Base-by-base conservation (phyloP, 345 rosid genomes). In the Gossypium ekmanianum region DNA sequence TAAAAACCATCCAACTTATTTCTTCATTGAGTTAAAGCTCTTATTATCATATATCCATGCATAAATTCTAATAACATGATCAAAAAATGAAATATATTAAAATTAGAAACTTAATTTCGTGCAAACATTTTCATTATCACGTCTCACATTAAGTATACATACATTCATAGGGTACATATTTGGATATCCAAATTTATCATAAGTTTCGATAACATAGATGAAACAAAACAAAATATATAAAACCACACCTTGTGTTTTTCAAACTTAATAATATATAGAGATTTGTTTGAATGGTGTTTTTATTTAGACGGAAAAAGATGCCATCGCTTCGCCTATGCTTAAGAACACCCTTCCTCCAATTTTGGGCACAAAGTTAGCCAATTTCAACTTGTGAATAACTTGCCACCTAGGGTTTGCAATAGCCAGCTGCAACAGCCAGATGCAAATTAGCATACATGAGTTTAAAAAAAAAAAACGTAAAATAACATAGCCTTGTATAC, bases 361-460 rank as follows among this genome's bases (percentile, higher is more conserved):
- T 80, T 80, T 87, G 51, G 47, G 77, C 77, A 82, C 86, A 75
- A 87, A 86, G 68, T 86, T 87, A 47, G 90, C 80, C 71, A 83
- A 26, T 84, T 77, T 94, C 81, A 94, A 84, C 86, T 92, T 94
- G 86, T 92, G 91, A 65, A 86, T 81, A 77, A 94, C 97, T 81
- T 86, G 84, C 97, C 97, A 92, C 78, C 83, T 90, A 2, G 97
- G 98, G 75, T 88, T 92, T 16, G 83, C 84, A 59, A 94, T 82
- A 39, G 92, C 90, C 73, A 94, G 67, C 98, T 90, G 61, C 61
- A 52, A 34, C 41, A 34, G 88, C 18, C 17, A 51, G 14, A 11
- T 3, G 6, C 1, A 51, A 1, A 13, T 13, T 51, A 0, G 3
- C 41, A 34, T 34, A 34, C 41, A 34, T 34, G 50, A 3, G 6